Evolutionary conservation across 208 protist species (phyloP).

Genomic region (Acanthamoeba polyphaga): DNA sequence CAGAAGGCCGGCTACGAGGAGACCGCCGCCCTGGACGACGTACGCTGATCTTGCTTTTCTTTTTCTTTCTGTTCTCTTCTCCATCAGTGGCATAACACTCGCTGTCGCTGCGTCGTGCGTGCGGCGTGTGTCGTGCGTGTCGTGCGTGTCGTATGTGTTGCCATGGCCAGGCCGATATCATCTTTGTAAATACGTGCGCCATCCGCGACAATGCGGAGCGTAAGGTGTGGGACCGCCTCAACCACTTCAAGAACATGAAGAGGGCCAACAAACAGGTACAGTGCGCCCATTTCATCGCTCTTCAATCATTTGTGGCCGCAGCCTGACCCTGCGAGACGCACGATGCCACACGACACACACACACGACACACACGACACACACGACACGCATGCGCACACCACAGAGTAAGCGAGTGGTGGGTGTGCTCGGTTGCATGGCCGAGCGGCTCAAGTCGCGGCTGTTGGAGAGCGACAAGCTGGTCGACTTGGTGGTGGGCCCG

Average conservation of each 20-base stretch:
- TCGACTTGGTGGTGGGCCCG: constrained; percentile 92
- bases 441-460: constrained; percentile 91
- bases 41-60: neutral
- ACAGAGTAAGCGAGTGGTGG: constrained; percentile 73
- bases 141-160: neutral
- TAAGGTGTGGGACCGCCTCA: constrained; percentile 91
- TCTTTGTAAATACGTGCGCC: constrained; percentile 93
- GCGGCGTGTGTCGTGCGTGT: neutral
- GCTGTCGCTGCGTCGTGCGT: neutral
- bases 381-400: neutral
- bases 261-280: constrained; percentile 44
- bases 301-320: too few species aligned
- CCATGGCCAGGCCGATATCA: constrained; percentile 86
- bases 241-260: constrained; percentile 80
- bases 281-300: neutral
- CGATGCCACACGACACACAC: too few species aligned
- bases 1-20: constrained; percentile 83
- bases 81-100: neutral
- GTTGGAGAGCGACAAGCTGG: constrained; percentile 86
- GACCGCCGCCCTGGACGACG: constrained; percentile 45
- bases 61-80: neutral
- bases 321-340: too few species aligned
- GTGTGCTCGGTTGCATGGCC: constrained; percentile 92
- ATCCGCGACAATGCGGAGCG: constrained; percentile 92
- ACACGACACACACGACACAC: neutral